Conservation (phyloP, 2,329 filamentous ascomycete species). For the Verticillium dahliae region DNA sequence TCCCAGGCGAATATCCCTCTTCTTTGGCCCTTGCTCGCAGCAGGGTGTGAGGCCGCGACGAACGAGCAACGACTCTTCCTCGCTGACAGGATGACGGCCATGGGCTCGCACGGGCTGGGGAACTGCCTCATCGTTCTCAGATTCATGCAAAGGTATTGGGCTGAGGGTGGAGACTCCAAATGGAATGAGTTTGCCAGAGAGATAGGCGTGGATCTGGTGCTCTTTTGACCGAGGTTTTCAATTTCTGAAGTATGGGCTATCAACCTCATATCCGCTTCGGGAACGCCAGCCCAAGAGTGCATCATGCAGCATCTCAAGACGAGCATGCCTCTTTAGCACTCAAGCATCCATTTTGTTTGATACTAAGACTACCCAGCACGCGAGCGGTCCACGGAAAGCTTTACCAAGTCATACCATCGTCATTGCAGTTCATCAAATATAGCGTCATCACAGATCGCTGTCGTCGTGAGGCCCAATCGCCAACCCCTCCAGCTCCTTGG, state of each 20-base stretch:
- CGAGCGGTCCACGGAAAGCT: no score
- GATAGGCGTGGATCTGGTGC: background rate
- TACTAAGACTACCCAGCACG: no score
- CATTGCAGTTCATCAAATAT: background rate
- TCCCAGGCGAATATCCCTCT: background rate
- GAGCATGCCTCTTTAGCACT: background rate
- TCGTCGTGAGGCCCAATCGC: background rate
- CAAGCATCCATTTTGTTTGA: no score
- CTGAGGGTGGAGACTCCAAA: background rate
- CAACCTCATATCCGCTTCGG: no score
- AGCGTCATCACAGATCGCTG: background rate
- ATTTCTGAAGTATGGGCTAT: no score
- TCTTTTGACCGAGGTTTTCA: background rate
- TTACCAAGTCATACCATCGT: background rate
- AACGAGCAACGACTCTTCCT: background rate
- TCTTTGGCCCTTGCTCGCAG: background rate
- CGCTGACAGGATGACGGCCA: background rate
- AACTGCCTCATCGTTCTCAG: background rate
- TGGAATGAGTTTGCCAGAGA: background rate
- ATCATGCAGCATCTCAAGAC: no score
- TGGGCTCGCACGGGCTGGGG: background rate
- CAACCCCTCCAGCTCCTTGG: conserved; percentile 4
- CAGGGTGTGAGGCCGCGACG: background rate
- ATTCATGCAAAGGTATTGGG: background rate
- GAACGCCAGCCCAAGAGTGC: no score